Percentiles rank a stretch among this genome's conserved stretches.
Evolutionary conservation across 305 asterid genomes (phyloP).

Genomic region (Striga hermonthica): DNA sequence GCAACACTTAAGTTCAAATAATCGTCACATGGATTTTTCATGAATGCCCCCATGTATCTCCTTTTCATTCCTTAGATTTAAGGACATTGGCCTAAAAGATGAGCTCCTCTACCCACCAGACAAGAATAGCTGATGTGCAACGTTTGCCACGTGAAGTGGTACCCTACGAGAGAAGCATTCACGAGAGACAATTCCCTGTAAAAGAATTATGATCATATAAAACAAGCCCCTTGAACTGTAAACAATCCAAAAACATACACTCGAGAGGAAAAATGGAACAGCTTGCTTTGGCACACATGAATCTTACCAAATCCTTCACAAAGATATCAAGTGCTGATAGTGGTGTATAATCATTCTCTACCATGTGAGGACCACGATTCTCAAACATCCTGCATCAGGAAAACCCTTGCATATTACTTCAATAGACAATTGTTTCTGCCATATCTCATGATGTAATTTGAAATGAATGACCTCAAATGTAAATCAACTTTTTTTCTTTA

Average conservation of each 20-base stretch:
- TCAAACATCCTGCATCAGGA: slow-evolving; percentile 86
- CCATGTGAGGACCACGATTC: slow-evolving; percentile 96
- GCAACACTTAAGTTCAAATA: slow-evolving; percentile 6
- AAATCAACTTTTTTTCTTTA: not conserved
- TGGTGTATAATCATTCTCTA: slow-evolving; percentile 92
- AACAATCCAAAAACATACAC: slow-evolving; percentile 30
- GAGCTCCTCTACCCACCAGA: slow-evolving; percentile 53
- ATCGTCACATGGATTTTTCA: slow-evolving; percentile 1
- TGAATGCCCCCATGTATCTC: not conserved
- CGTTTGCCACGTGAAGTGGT: slow-evolving; percentile 82
- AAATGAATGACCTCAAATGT: not conserved
- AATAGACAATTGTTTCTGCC: slow-evolving; percentile 16
- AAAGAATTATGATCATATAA: slow-evolving; percentile 29
- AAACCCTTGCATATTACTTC: slow-evolving; percentile 20
- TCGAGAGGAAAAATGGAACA: slow-evolving; percentile 5
- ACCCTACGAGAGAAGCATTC: slow-evolving; percentile 74
- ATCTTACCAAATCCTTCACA: slow-evolving; percentile 93
- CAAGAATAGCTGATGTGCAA: slow-evolving; percentile 85
- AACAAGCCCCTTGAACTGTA: slow-evolving; percentile 20
- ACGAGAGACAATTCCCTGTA: slow-evolving; percentile 93
- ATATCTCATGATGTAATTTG: not conserved
- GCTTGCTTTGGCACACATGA: slow-evolving; percentile 25
- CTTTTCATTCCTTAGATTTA: not conserved
- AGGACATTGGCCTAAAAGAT: slow-evolving; percentile 16
- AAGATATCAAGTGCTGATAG: slow-evolving; percentile 95